Evolutionary conservation across 331 rosid genomes (phyloP).

Genomic region (Spiraea crenata): DNA sequence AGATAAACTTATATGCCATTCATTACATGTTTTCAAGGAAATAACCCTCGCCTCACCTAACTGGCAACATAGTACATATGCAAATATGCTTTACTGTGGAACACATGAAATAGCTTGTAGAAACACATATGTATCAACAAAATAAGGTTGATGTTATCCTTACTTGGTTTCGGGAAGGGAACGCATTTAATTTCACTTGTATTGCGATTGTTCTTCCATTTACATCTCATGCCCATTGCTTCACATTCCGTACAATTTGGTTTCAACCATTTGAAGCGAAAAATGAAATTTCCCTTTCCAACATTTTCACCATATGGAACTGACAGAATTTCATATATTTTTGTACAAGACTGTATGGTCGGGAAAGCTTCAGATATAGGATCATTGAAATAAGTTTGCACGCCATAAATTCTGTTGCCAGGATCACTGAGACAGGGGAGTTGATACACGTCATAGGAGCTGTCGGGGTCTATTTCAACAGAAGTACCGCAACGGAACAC

Average conservation of each 20-base stretch:
- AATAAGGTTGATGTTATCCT: not conserved
- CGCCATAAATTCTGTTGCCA: not conserved
- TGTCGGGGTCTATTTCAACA: not conserved
- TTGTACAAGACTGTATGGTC: constrained; percentile 5
- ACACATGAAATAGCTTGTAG: too few relatives aligned
- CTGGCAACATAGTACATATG: too few relatives aligned
- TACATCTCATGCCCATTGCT: constrained; percentile 3
- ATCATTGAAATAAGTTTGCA: not conserved
- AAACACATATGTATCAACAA: too few relatives aligned
- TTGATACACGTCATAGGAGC: not conserved
- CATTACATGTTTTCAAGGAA: too few relatives aligned
- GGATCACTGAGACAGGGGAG: constrained; percentile 6
- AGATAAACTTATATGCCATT: too few relatives aligned
- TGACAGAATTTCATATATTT: constrained; percentile 4
- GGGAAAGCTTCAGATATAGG: not conserved
- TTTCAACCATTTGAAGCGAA: constrained; percentile 3
- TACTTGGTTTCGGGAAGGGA: not conserved
- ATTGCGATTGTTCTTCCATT: not conserved
- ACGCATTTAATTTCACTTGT: not conserved
- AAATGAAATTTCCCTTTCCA: not conserved
- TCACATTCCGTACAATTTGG: constrained; percentile 18
- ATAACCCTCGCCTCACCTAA: too few relatives aligned
- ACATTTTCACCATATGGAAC: not conserved
- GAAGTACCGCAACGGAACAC: constrained; percentile 11
- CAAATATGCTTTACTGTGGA: not conserved